Conservation (phyloP, 495 filamentous ascomycete genomes). For the Talaromyces stipitatus region DNA sequence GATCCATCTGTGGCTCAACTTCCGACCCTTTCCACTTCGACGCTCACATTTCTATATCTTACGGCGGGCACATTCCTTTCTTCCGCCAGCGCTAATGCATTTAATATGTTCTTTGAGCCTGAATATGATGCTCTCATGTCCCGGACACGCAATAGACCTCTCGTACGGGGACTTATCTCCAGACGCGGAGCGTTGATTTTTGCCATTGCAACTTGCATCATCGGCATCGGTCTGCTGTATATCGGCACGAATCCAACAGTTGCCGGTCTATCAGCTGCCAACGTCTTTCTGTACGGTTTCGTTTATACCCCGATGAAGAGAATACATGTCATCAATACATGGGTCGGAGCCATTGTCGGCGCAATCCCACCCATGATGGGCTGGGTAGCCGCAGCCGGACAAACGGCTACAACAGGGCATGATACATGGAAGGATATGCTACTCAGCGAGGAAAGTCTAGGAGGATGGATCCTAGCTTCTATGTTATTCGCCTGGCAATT, state of each 20-base stretch:
- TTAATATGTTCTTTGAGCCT: constrained; percentile 96
- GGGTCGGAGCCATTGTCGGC: constrained; percentile 88
- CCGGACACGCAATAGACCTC: constrained; percentile 79
- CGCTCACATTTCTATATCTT: constrained; percentile 86
- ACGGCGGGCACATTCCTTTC: constrained; percentile 82
- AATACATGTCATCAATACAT: constrained; percentile 82
- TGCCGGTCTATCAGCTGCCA: constrained; percentile 72
- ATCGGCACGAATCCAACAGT: constrained; percentile 91
- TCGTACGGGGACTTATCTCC: constrained; percentile 76
- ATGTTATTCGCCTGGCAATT: constrained; percentile 96
- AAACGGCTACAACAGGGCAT: constrained; percentile 65
- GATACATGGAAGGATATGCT: constrained; percentile 74
- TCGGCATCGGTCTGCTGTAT: constrained; percentile 66
- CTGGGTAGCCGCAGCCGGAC: constrained; percentile 88
- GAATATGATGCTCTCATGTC: constrained; percentile 86
- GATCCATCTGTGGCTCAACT: constrained; percentile 59
- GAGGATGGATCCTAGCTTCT: constrained; percentile 82
- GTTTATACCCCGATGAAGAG: constrained; percentile 91
- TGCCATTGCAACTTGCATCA: constrained; percentile 57
- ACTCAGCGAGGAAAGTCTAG: constrained; percentile 57
- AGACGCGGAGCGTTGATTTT: constrained; percentile 72
- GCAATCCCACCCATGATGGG: constrained; percentile 96
- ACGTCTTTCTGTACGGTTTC: constrained; percentile 85
- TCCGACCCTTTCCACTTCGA: constrained; percentile 78
- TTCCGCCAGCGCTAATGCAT: constrained; percentile 78